Evolutionary conservation across 2,329 filamentous ascomycete genomes (phyloP), one percentile per base, ranked within the genome.

Genomic region (Rhynchosporium agropyri): DNA sequence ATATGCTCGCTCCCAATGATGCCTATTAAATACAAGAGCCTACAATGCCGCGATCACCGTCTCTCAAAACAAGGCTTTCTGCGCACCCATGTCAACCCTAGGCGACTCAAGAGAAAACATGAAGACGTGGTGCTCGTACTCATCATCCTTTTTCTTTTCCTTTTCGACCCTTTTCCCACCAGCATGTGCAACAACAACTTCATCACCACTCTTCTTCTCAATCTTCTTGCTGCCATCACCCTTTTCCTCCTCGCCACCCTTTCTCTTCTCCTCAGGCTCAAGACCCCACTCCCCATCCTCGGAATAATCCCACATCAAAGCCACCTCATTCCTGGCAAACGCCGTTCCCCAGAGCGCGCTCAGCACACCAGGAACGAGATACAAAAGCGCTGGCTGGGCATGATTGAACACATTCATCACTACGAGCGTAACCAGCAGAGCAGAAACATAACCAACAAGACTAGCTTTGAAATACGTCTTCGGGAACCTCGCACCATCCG

Each of bases 371-470:
- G 94, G 94, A 0, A 98, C 95, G 6, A 99, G 85, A 74, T 98
- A 98, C 13, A 99, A 79, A 38, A 99, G 81, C 7, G 95, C 94
- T 0, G 94, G 94, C 74, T 99, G 94, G 2, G 91, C 91, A 66
- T 91, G 91, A 53, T 89, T 83, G 72, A 87, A 95, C 9, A 91
- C 78, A 56, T 92, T 81, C 77, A 98, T 89, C 70, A 92, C 89
- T 0, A 83, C 79, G 20, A 97, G 77, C 0, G 94, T 97, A 2
- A 82, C 79, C 2, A 92, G 65, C 86, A 98, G 90, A 0, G 92
- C 93, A 3, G 88, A 54, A 0, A 90, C 71, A 75, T 98, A 99
- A 0, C 93, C 94, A 1, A 83, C 71, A 65, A 97, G 73, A 42
- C 89, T 85, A 4, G 91, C 89, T 63, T 85, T 82, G 75, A 99